phyloP scores from a whole-genome alignment of 306 rosid species.

The Quercus parvula region DNA sequence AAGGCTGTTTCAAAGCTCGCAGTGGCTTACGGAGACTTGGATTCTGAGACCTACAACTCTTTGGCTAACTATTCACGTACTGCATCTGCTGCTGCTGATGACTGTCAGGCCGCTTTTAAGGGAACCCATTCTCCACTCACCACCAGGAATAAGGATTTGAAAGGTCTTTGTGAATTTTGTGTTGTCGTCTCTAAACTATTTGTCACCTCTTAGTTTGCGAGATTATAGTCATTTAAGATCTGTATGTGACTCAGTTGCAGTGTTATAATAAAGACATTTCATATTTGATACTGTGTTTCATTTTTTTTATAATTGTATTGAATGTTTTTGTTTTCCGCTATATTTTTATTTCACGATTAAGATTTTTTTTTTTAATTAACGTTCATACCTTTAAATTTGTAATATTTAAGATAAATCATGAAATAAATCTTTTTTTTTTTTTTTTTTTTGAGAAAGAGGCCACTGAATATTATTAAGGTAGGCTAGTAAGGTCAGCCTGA shows the following conservation, averaged over 20 bases:
- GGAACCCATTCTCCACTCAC: slow-evolving; percentile 6
- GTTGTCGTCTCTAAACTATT: slow-evolving; percentile 35
- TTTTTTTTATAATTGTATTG: too few relatives aligned
- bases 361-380: too few relatives aligned
- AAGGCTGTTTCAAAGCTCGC: slow-evolving; percentile 33
- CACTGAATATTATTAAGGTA: too few relatives aligned
- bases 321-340: too few relatives aligned
- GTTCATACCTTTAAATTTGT: too few relatives aligned
- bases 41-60: slow-evolving; percentile 40
- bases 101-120: slow-evolving; percentile 29
- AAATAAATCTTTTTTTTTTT: too few relatives aligned
- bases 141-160: slow-evolving; percentile 26
- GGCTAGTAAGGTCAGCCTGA: too few relatives aligned
- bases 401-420: too few relatives aligned
- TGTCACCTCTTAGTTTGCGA: not conserved
- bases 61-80: slow-evolving; percentile 31
- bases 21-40: slow-evolving; percentile 37
- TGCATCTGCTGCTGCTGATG: slow-evolving; percentile 28
- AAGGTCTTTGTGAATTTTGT: slow-evolving; percentile 47
- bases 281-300: too few relatives aligned
- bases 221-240: not conserved
- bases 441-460: too few relatives aligned
- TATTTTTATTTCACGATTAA: too few relatives aligned
- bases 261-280: too few relatives aligned
- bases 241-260: not conserved